phyloP scores from a whole-genome alignment of 1,139 yeast species.

The Yamadazyma taylorii region DNA sequence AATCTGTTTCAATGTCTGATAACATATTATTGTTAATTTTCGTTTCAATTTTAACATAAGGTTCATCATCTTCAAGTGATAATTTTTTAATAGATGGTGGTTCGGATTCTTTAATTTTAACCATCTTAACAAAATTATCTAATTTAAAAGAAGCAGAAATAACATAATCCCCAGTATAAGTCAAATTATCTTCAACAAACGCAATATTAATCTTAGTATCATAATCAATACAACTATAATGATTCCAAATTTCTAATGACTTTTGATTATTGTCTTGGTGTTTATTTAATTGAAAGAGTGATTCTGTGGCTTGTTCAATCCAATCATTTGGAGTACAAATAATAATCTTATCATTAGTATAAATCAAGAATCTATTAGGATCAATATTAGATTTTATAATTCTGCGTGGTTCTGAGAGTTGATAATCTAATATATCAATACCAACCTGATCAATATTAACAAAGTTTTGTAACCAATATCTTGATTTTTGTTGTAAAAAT shows the following conservation, averaged over 20 bases:
- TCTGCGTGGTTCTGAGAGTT: conserved; percentile 2
- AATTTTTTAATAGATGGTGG: background rate
- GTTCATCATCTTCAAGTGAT: background rate
- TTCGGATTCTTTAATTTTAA: conserved; percentile 4
- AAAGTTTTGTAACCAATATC: conserved; percentile 8
- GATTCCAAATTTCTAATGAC: conserved; percentile 3
- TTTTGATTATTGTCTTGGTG: no score
- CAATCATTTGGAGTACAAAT: conserved; percentile 10
- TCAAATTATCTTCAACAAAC: conserved; percentile 24
- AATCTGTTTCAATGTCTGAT: conserved; percentile 12
- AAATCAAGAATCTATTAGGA: conserved; percentile 8
- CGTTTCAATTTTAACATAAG: conserved; percentile 3
- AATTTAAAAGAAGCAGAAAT: conserved; percentile 10
- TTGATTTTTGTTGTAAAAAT: background rate
- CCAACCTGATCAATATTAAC: conserved; percentile 7
- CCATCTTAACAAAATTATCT: conserved; percentile 2
- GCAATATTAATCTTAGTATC: conserved; percentile 14
- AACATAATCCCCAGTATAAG: conserved; percentile 27
- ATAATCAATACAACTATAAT: conserved; percentile 8
- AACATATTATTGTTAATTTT: conserved; percentile 8
- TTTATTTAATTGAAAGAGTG: no score
- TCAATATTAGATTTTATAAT: conserved; percentile 7
- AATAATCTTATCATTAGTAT: conserved; percentile 6
- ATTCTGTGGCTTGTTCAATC: conserved; percentile 5
- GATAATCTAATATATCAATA: conserved; percentile 11